Evolutionary conservation across 192 early-diverging fungal species (phyloP), one percentile per base, ranked within the genome.

Genomic region (Phlyctochytrium planicorne): DNA sequence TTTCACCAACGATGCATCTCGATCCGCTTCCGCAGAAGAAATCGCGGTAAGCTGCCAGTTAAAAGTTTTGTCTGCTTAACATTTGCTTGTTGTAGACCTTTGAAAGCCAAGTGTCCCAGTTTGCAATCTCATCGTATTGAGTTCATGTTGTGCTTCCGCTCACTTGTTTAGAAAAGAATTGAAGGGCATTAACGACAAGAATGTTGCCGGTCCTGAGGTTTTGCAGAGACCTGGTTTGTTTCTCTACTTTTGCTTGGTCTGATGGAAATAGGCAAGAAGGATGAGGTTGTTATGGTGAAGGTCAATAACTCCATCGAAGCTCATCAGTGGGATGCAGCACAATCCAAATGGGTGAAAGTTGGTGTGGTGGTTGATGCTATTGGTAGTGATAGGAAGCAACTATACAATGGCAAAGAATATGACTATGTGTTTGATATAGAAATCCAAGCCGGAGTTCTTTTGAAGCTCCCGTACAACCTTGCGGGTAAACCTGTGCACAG

Each of bases 361-460:
- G 98, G 98, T 10, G 88, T 93, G 31, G 94, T 99, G 0, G 94
- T 97, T 0, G 95, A 98, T 77, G 89, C 93, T 1, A 87, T 89
- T 35, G 93, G 90, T 2, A 79, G 79, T 6, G 70, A 81, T 4
- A 74, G 87, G 27, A 98, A 95, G 72, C 89, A 93, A 69, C 67
- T 90, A 30, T 93, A 88, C 71, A 80, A 87, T 2, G 95, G 96
- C 31, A 80, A 83, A 50, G 95, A 98, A 67, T 99, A 99, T 73
- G 97, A 99, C 78, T 95, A 92, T 74, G 91, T 99, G 31, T 99
- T 99, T 82, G 94, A 96, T 70, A 91, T 99, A 25, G 96, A 98
- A 68, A 87, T 98, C 34, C 88, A 89, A 31, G 92, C 90, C 31
- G 92, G 90, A 6, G 90, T 90, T 30, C 84, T 89, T 17, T 75